Evolutionary conservation across 306 rosid genomes (phyloP), one percentile per base, ranked within the genome.

Genomic region (Astragalus membranaceus): DNA sequence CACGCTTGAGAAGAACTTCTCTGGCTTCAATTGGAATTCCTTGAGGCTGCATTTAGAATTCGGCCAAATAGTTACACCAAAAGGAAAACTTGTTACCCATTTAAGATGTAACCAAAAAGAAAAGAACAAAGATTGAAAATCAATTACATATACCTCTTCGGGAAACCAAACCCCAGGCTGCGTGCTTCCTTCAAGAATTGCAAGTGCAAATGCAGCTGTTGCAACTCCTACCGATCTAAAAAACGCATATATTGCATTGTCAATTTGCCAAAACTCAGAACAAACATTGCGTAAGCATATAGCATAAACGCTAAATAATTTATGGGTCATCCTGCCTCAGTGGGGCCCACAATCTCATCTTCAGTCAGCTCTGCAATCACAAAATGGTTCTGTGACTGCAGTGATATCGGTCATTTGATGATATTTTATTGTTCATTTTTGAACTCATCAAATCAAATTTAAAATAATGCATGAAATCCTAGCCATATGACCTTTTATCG

Each of bases 161-260:
- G 98, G 98, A 73, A 93, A 93, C 98, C 98, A 90, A 72, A 93
- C 92, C 57, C 98, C 98, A 26, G 98, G 96, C 60, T 90, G 82
- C 32, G 96, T 88, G 79, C 87, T 90, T 72, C 97, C 98, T 85
- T 93, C 97, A 54, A 93, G 92, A 76, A 93, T 65, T 42, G 97
- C 96, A 68, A 93, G 81, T 71, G 81, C 96, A 84, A 93, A 90
- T 74, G 98, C 98, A 53, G 96, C 87, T 47, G 89, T 81, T 29
- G 97, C 53, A 69, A 5, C 23, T 82, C 98, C 98, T 37, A 88
- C 98, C 65, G 89, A 85, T 67, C 98, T 93, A 84, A 57, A 79
- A 71, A 57, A 44, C 46, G 59, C 1, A 75, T 66, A 74, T 32
- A 32, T 17, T 35, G 47, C 35, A 58, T 64, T 42, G 62, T 74